Base-by-base conservation (phyloP, 2,329 filamentous ascomycete genomes). In the Colletotrichum zoysiae region DNA sequence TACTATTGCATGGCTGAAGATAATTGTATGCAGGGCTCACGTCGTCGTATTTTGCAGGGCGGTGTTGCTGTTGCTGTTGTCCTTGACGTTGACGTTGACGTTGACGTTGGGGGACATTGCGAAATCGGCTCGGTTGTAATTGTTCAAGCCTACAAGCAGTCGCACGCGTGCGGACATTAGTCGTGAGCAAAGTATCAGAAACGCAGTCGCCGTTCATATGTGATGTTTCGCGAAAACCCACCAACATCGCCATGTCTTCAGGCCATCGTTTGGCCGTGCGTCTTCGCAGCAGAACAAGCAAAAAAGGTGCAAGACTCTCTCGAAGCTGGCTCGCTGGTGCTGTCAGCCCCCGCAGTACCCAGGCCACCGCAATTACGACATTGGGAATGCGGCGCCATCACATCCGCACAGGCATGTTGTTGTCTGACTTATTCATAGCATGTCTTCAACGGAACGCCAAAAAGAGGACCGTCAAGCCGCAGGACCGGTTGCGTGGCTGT, bases 211-310 rank as follows among this genome's bases (percentile, higher is more conserved):
- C 55, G 63, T 70, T 58, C 67, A 44, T 61, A 46, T 48, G 55
- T 38, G 23, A 64, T 56, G 30, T 46, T 48, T 56, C 48, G 33
- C 42, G 42, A 20, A 30, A 26, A 30, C 35, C 33, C 18, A 33
- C 33, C 46, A 48, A 48, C 63, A 35, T 33, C 48, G 23, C 35
- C 30, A 20, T 55, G 55, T 26, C 61, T 67, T 53, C 65, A 58
- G 68, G 68, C 67, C 42, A 71, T 58, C 57, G 26, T 9, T 26
- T 35, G 42, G 64, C 35, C 64, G 67, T 71, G 57, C 57, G 57
- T 55, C 18, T 67, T 20, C 33, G n/a, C 51, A 44, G 65, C 51
- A 48, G 33, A n/a, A 1, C 12, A 40, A 40, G 14, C 12, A 40
- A 40, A 40, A 40, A 12, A 40, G 9, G 9, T 8, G 9, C 26